These are phyloP conservation scores for Aspergillus sp. DNA, from an alignment of 2,329 filamentous ascomycete species.

Conservation along the genomic window DNA sequence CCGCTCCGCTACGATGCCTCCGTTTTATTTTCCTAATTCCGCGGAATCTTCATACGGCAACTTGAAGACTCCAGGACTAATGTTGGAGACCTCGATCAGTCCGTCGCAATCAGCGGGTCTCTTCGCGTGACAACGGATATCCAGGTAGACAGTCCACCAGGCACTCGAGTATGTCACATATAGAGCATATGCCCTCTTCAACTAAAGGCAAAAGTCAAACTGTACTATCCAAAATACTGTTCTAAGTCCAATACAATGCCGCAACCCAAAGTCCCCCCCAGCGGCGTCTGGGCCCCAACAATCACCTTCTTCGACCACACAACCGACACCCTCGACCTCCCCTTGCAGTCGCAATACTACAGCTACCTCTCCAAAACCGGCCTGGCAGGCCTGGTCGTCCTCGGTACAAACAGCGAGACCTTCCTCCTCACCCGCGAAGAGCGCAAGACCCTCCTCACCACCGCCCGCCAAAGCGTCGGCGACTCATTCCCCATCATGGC, in stretches of 20 bases:
- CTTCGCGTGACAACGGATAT: too few species aligned
- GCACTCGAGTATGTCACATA: background rate
- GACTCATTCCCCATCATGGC: slow-evolving; percentile 61
- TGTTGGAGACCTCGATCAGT: too few species aligned
- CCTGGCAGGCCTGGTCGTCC: slow-evolving; percentile 53
- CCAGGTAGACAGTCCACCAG: too few species aligned
- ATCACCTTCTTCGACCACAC: slow-evolving; percentile 56
- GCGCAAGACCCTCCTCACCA: slow-evolving; percentile 54
- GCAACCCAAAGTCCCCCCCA: slow-evolving; percentile 17
- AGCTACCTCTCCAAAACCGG: slow-evolving; percentile 52
- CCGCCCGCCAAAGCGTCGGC: slow-evolving; percentile 55
- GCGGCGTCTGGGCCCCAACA: slow-evolving; percentile 54
- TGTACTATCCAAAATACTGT: too few species aligned
- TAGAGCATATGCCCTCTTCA: background rate
- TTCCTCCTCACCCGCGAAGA: slow-evolving; percentile 61
- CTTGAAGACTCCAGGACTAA: too few species aligned
- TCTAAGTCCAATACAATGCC: background rate
- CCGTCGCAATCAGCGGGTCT: too few species aligned
- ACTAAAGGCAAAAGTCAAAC: background rate
- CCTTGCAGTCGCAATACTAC: slow-evolving; percentile 53
- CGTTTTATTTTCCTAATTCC: too few species aligned
- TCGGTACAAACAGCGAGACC: slow-evolving; percentile 58
- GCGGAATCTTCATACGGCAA: too few species aligned
- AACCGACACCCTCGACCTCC: slow-evolving; percentile 51
- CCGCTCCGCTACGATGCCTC: too few species aligned